phyloP scores from a whole-genome alignment of 352 stramenopile genomes.

The Aphanomyces stellatus region DNA sequence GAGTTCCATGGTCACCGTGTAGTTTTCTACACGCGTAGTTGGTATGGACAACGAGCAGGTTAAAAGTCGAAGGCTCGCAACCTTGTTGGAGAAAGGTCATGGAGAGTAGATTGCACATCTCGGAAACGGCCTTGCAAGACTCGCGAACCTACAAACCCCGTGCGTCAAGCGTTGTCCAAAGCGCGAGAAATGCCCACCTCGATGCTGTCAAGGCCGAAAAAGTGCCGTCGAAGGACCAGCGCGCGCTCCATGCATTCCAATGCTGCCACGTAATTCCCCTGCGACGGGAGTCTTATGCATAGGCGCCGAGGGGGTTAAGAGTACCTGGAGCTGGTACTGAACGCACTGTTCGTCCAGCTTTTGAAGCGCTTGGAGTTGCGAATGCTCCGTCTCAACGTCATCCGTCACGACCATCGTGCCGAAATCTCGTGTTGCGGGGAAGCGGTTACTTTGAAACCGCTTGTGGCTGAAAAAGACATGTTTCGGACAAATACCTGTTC shows the following conservation, averaged over 20 bases:
- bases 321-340: conserved; percentile 71
- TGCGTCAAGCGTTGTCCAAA: background rate
- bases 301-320: background rate
- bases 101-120: conserved; percentile 91
- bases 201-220: conserved; percentile 84
- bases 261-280: conserved; percentile 88
- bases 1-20: conserved; percentile 83
- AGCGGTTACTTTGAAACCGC: background rate
- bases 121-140: conserved; percentile 82
- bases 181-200: conserved; percentile 42
- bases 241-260: conserved; percentile 90
- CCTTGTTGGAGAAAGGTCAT: conserved; percentile 92
- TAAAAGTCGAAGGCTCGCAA: too few relatives aligned
- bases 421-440: too few relatives aligned
- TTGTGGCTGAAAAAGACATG: background rate
- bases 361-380: conserved; percentile 85
- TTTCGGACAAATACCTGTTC: background rate
- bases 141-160: conserved; percentile 20
- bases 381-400: conserved; percentile 33
- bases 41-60: background rate
- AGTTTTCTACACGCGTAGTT: conserved; percentile 54
- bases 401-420: background rate
- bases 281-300: background rate
- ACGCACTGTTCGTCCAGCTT: conserved; percentile 86
- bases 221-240: conserved; percentile 85